phyloP scores from a whole-genome alignment of 1,284 basidiomycete species.

The Ganoderma leucocontextum region DNA sequence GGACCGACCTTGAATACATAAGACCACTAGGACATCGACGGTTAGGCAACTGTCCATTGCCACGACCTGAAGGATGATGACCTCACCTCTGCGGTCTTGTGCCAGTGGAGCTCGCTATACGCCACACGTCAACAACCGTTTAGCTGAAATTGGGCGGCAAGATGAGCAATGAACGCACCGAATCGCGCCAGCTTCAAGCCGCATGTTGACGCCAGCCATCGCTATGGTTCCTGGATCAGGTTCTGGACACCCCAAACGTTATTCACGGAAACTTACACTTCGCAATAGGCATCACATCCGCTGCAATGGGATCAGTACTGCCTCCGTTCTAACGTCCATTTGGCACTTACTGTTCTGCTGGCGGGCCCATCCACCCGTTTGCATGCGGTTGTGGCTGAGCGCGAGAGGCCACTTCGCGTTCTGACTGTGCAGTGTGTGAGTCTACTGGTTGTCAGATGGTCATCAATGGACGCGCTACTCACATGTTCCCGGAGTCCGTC shows the following conservation, averaged over 20 bases:
- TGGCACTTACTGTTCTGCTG: constrained; percentile 63
- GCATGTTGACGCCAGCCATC: constrained; percentile 77
- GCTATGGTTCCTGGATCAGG: constrained; percentile 41
- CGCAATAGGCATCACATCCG: constrained; percentile 67
- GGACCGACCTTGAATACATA: constrained; percentile 62
- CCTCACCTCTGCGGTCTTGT: constrained; percentile 68
- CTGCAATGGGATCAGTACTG: constrained; percentile 42
- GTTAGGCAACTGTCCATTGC: constrained; percentile 22
- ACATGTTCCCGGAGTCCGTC: constrained; percentile 72
- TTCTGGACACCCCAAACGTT: not conserved
- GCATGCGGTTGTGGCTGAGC: constrained; percentile 73
- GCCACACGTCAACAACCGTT: constrained; percentile 8
- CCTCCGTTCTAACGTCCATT: not conserved
- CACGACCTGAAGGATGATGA: not conserved
- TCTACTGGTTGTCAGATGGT: constrained; percentile 1
- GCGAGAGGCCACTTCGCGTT: constrained; percentile 79
- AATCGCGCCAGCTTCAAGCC: constrained; percentile 68
- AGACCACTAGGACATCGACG: constrained; percentile 57
- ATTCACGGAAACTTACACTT: constrained; percentile 47
- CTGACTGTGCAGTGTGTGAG: constrained; percentile 41
- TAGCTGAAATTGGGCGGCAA: not conserved
- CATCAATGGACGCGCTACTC: constrained; percentile 37
- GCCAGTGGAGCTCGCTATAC: constrained; percentile 76
- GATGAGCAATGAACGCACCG: constrained; percentile 49
- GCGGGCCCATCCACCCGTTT: constrained; percentile 77